Base-by-base conservation (phyloP, 768 basidiomycete species). In the Naganishia antarctica region DNA sequence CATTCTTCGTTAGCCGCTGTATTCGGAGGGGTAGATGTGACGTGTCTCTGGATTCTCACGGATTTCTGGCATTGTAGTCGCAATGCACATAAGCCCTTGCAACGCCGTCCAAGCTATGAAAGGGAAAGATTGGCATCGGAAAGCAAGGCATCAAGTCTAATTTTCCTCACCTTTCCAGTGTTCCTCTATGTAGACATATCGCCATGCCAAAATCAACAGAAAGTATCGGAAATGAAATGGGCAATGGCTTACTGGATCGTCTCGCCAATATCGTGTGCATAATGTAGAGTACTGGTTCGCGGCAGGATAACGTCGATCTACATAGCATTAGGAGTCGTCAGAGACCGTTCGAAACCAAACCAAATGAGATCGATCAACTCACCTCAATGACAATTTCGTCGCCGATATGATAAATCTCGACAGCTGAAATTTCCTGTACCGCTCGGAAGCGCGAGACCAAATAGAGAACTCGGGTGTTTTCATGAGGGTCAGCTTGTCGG, bases 381-480 rank as follows among this genome's bases (percentile, higher is more conserved):
- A 71, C 58, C 50, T 73, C 68, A 32, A 70, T 68, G 26, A 76
- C 63, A 41, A 68, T 32, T 63, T 70, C 66, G 65, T 79, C 75
- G 6, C 80, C 80, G 12, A 76, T 74, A 63, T 78, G 73, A 69
- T 79, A 80, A 60, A 78, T 72, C 25, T 75, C 74, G 3, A 78
- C 70, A 66, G 77, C 76, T 3, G 73, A 71, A 21, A 75, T 76
- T 43, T 71, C 73, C 21, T 77, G 66, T 5, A 79, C 74, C 2
- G 78, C 76, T 44, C 73, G 74, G 73, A 80, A 80, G 6, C 80
- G 68, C 4, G 77, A 75, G 41, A 78, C 75, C 23, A 80, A 73
- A 51, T 80, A 80, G 1, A 80, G 69, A 31, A 80, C 71, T 32
- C 73, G 44, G 3, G 72, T 73, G 48, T 74, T 59, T 58, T 75